These are phyloP conservation scores for Colletotrichum spinosum DNA, from an alignment of 2,329 filamentous ascomycete genomes.

Conservation along the genomic window DNA sequence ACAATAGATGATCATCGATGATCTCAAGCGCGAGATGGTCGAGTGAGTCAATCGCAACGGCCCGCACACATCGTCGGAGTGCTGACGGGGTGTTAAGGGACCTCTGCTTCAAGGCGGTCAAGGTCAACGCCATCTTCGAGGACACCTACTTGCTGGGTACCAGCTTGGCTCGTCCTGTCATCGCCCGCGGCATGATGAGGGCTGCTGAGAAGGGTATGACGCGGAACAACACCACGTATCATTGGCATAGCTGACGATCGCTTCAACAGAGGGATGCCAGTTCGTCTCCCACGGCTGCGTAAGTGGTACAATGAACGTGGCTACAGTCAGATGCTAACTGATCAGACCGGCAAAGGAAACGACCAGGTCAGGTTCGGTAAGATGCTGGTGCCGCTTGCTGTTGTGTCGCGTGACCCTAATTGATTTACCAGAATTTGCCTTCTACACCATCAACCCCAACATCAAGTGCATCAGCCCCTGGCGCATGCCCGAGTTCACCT, in stretches of 20 bases:
- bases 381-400: neutral
- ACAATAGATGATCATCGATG: slow-evolving; percentile 60
- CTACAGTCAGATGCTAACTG: neutral
- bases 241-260: neutral
- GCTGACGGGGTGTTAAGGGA: slow-evolving; percentile 50
- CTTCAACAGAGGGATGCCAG: slow-evolving; percentile 45
- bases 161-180: slow-evolving; percentile 73
- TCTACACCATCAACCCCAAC: slow-evolving; percentile 45
- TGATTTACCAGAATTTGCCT: slow-evolving; percentile 44
- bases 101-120: slow-evolving; percentile 80
- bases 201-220: slow-evolving; percentile 14
- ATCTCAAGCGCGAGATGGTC: slow-evolving; percentile 78
- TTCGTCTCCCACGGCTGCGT: slow-evolving; percentile 61
- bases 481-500: slow-evolving; percentile 76
- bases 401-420: neutral
- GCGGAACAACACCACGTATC: neutral
- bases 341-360: slow-evolving; percentile 36
- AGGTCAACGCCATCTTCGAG: slow-evolving; percentile 67
- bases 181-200: slow-evolving; percentile 71
- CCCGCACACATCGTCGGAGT: neutral
- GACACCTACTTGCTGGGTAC: slow-evolving; percentile 63
- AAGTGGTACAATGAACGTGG: slow-evolving; percentile 27
- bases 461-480: slow-evolving; percentile 81
- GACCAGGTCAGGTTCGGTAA: slow-evolving; percentile 52
- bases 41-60: slow-evolving; percentile 51